Evolutionary conservation across 1,284 basidiomycete species (phyloP), one percentile per base, ranked within the genome.

Genomic region (Schizopora paradoxa): DNA sequence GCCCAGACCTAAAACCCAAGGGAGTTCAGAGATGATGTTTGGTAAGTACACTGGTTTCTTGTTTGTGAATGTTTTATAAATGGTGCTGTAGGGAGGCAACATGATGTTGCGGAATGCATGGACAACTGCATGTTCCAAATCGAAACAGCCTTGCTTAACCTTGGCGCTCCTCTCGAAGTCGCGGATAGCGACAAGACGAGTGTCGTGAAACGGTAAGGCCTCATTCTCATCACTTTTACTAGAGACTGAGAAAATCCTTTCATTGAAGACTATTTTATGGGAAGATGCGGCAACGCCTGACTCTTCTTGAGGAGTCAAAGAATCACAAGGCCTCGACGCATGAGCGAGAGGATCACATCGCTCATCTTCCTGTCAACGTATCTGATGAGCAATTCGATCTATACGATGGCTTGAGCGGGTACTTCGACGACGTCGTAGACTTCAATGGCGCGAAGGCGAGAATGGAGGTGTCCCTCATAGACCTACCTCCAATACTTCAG

Each of bases 101-200:
- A 99, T 60, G 95, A 99, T 61, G 94, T 98, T 2, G 88, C 94
- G 0, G 95, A 99, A 66, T 97, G 95, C 64, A 89, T 99, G 79
- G 94, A 99, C 66, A 99, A 99, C 58, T 94, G 95, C 67, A 86
- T 99, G 72, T 96, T 96, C 66, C 96, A 99, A 65, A 90, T 99
- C 48, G 94, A 99, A 65, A 87, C 90, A 6, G 94, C 93, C 0
- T 64, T 97, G 37, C 66, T 90, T 27, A 82, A 79, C 56, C 86
- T 89, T 54, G 83, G 86, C 41, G 83, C 82, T 10, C 64, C 79
- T 49, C 69, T 63, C 19, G 75, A 71, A 5, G 55, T 68, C 1
- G 70, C 75, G 47, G 69, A 73, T 35, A 56, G 48, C 44, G 66
- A 77, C 49, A 79, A 76, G 60, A 73, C 70, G 33, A 91, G 87